phyloP scores from a whole-genome alignment of 169 alveolate species.

The Plasmodium adleri region DNA sequence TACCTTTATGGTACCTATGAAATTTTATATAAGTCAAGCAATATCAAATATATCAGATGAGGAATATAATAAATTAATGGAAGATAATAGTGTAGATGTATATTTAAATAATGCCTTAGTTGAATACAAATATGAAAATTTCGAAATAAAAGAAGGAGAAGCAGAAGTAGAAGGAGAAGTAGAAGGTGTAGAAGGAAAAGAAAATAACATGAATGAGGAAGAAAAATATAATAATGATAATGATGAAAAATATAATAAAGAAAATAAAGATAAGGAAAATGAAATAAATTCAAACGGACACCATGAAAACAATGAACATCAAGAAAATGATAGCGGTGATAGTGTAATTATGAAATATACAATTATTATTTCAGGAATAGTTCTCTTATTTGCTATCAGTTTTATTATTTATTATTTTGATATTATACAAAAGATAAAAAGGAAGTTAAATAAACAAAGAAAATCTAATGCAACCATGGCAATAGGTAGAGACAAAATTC shows the following conservation, averaged over 20 bases:
- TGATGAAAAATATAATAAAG: neutral
- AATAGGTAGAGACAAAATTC: neutral
- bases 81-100: slow-evolving; percentile 23
- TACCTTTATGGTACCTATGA: slow-evolving; percentile 13
- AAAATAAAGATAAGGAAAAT: neutral
- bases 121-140: slow-evolving; percentile 32
- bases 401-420: slow-evolving; percentile 56
- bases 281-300: neutral
- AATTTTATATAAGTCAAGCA: slow-evolving; percentile 13
- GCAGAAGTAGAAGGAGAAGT: neutral
- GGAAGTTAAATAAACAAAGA: slow-evolving; percentile 16
- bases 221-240: neutral
- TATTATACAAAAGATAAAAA: slow-evolving; percentile 29
- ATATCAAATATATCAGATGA: slow-evolving; percentile 23
- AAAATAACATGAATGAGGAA: neutral
- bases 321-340: slow-evolving; percentile 1
- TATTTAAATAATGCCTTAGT: slow-evolving; percentile 16
- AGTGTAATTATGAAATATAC: slow-evolving; percentile 19
- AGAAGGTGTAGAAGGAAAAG: neutral
- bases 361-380: slow-evolving; percentile 24
- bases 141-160: slow-evolving; percentile 36
- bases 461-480: slow-evolving; percentile 43
- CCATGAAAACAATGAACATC: neutral
- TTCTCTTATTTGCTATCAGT: neutral
- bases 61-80: slow-evolving; percentile 17